Evolutionary conservation across 768 basidiomycete species (phyloP), one percentile per base, ranked within the genome.

Genomic region (Lentinula guzmanii): DNA sequence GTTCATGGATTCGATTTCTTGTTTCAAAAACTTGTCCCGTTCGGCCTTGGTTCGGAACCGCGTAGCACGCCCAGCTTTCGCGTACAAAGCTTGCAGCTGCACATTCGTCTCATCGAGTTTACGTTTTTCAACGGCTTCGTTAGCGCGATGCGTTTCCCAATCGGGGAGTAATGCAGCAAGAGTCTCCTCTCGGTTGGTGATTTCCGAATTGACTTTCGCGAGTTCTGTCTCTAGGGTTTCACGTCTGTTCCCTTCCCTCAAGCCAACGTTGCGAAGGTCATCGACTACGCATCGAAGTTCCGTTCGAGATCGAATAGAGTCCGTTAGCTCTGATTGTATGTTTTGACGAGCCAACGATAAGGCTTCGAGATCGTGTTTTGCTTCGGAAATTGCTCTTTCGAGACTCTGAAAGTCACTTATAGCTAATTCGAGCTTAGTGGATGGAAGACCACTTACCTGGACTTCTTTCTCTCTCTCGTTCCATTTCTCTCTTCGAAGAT

Each of bases 21-120:
- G 80, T n/a, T 76, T 78, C 46, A 99, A 80, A 69, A 84, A 98
- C 21, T 79, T 76, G 69, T 99, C 96, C 7, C 97, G 86, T 67
- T 95, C 93, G 0, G 81, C 78, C 68, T 87, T 87, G 13, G 90
- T 91, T 21, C 86, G 77, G 76, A 97, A 99, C 67, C 90, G 91
- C 55, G 86, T 85, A 42, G 89, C 79, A 21, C 97, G 89, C 2
- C 95, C 95, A 70, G 93, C 94, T 70, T 98, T 98, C 2, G 90
- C 87, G 69, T 89, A 94, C 1, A 99, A 77, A 0, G 89, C 83
- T 0, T 82, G 79, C 3, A 98, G 75, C 51, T 79, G 82, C 1
- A 90, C 87, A 55, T 82, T 85, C 0, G 86, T 86, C 43, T 87
- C 85, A 63, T 95, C 93, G 65, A 97, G 78, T 31, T 78, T 82